Conservation (phyloP, 2,329 filamentous ascomycete species). For the Trichoderma sp. region DNA sequence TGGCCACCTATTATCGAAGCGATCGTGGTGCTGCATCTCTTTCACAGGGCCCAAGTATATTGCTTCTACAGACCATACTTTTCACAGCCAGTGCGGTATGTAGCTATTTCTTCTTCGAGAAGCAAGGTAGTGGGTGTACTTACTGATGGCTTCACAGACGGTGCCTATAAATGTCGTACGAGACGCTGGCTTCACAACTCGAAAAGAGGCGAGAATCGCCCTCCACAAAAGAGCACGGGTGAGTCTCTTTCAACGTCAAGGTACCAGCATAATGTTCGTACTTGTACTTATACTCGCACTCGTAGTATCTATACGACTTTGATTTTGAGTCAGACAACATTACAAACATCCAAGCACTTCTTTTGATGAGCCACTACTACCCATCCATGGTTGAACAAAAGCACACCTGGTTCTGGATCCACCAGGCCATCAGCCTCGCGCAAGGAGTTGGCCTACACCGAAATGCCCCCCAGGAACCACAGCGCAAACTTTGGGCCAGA, state of each 20-base stretch:
- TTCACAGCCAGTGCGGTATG: slow-evolving; percentile 19
- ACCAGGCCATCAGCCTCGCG: slow-evolving; percentile 25
- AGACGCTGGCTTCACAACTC: slow-evolving; percentile 17
- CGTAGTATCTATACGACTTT: slow-evolving; percentile 24
- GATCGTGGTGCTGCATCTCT: not conserved
- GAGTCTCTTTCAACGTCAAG: not conserved
- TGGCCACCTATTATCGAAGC: slow-evolving; percentile 15
- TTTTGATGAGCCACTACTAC: slow-evolving; percentile 26
- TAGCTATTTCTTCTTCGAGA: not conserved
- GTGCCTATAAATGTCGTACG: not conserved
- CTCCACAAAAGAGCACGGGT: slow-evolving; percentile 20
- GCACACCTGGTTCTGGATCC: slow-evolving; percentile 27
- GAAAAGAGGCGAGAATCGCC: slow-evolving; percentile 21
- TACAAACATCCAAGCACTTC: slow-evolving; percentile 22
- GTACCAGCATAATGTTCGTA: not conserved
- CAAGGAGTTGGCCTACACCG: slow-evolving; percentile 25
- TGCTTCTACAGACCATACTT: slow-evolving; percentile 12
- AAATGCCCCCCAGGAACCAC: slow-evolving; percentile 13
- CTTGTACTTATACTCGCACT: not conserved
- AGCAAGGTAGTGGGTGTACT: not conserved
- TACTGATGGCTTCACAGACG: not conserved
- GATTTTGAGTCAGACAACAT: slow-evolving; percentile 25
- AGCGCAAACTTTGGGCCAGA: slow-evolving; percentile 24
- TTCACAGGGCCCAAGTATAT: not conserved
- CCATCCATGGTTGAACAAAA: slow-evolving; percentile 26